A percentile compares a stretch with the other conserved stretches of the same genome.
These are phyloP conservation scores for Diophrys appendiculata DNA, from an alignment of 73 alveolate genomes.

Conservation along the genomic window DNA sequence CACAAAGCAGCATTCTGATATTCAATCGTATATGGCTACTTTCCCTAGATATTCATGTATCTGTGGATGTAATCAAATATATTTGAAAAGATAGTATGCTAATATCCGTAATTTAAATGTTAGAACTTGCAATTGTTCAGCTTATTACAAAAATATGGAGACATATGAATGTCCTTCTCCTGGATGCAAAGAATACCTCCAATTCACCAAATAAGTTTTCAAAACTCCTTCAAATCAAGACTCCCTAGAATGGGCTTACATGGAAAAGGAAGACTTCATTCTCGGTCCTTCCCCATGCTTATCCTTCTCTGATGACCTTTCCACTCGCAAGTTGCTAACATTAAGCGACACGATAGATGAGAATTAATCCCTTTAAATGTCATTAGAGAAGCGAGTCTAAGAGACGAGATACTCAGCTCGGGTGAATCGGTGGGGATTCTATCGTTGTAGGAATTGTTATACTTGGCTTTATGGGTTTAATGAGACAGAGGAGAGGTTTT, in stretches of 20 bases:
- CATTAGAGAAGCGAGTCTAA: no score
- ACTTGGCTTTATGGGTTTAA: no score
- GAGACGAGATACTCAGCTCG: no score
- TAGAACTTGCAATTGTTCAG: slow-evolving; percentile 64
- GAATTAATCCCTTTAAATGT: no score
- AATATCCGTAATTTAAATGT: slow-evolving; percentile 61
- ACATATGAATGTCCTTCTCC: slow-evolving; percentile 79
- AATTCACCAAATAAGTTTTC: slow-evolving; percentile 51
- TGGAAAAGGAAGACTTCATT: slow-evolving; percentile 68
- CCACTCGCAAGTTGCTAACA: no score
- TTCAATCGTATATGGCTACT: slow-evolving; percentile 61
- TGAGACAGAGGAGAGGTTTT: no score
- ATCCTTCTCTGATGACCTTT: no score
- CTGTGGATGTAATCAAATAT: slow-evolving; percentile 75
- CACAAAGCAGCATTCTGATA: no score
- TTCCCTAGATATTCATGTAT: slow-evolving; percentile 77
- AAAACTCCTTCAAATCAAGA: slow-evolving; percentile 39
- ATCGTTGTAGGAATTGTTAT: no score
- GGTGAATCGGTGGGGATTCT: no score
- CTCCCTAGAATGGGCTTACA: slow-evolving; percentile 74
- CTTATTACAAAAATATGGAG: slow-evolving; percentile 72
- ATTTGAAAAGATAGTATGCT: slow-evolving; percentile 66
- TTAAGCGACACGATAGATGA: no score
- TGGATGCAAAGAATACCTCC: slow-evolving; percentile 79
- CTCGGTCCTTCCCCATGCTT: no score